Percentiles rank a stretch among this genome's conserved stretches.
Conservation (phyloP, 306 rosid genomes). For the Oxytropis ochrocephala region DNA sequence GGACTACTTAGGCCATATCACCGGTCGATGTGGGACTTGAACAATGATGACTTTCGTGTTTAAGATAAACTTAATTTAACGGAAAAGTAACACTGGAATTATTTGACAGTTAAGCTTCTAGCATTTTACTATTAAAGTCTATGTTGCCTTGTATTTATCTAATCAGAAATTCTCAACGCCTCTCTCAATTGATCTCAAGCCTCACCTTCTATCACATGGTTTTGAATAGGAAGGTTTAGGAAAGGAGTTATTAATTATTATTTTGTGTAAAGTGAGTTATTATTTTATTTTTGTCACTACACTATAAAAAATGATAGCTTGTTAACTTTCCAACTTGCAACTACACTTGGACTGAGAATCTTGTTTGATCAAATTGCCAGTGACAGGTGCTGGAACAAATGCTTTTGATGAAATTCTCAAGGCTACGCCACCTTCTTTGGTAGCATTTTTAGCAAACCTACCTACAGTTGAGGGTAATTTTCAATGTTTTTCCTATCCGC, state of each 20-base stretch:
- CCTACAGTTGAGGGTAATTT: conserved; percentile 87
- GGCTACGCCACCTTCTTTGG: conserved; percentile 79
- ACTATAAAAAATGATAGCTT: neutral
- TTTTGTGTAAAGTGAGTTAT: neutral
- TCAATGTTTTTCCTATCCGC: neutral
- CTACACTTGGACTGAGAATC: neutral
- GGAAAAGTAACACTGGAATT: no score
- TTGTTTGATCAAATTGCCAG: conserved; percentile 24
- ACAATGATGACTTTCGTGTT: no score
- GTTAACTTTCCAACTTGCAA: neutral
- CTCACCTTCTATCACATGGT: neutral
- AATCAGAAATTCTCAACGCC: no score
- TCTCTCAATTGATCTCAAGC: no score
- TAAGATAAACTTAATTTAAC: no score
- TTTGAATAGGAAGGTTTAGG: neutral
- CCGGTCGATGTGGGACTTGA: no score
- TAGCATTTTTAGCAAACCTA: conserved; percentile 76
- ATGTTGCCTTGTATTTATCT: no score
- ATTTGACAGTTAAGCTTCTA: no score
- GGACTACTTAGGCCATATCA: no score
- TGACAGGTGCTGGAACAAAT: conserved; percentile 49
- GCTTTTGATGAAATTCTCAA: conserved; percentile 81
- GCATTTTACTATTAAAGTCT: no score
- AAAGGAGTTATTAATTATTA: neutral
- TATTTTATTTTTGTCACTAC: neutral